phyloP scores from a whole-genome alignment of 352 stramenopile genomes.

The Pythium oligandrum region DNA sequence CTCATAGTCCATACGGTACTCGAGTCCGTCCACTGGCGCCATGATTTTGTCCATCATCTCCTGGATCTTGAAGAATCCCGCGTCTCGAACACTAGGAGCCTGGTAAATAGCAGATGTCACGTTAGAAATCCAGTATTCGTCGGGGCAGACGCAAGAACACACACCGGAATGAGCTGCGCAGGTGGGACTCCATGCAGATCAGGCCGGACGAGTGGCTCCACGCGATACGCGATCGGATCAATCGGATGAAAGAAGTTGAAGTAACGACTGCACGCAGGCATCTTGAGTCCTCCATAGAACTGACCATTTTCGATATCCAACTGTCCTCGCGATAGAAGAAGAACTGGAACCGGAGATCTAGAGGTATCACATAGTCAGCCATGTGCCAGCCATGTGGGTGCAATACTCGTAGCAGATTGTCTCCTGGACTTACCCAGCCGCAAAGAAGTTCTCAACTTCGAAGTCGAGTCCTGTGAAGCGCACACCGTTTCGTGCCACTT shows the following conservation, averaged over 20 bases:
- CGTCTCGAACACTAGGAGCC: slow-evolving; percentile 54
- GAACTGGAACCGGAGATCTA: slow-evolving; percentile 78
- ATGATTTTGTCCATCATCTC: slow-evolving; percentile 71
- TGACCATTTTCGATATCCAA: slow-evolving; percentile 68
- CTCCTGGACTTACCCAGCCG: slow-evolving; percentile 47
- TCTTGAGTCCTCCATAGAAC: slow-evolving; percentile 77
- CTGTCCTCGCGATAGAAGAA: slow-evolving; percentile 78
- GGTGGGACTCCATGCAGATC: slow-evolving; percentile 85
- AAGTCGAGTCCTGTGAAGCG: slow-evolving; percentile 78
- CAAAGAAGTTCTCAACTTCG: slow-evolving; percentile 85
- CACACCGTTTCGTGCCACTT: slow-evolving; percentile 61
- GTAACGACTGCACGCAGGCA: slow-evolving; percentile 74
- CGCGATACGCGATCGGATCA: slow-evolving; percentile 88
- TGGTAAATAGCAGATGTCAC: no score
- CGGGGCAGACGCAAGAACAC: not conserved
- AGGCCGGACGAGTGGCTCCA: slow-evolving; percentile 86
- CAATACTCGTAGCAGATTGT: not conserved
- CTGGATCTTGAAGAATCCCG: slow-evolving; percentile 73
- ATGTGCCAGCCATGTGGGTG: not conserved
- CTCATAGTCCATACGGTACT: slow-evolving; percentile 77
- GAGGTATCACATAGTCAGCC: not conserved
- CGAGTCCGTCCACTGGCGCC: slow-evolving; percentile 64
- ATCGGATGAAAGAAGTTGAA: slow-evolving; percentile 92
- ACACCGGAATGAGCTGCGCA: slow-evolving; percentile 73
- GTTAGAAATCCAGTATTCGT: not conserved